A percentile compares a stretch with the other conserved stretches of the same genome.
These are phyloP conservation scores for Azolla pinnata DNA, from an alignment of 75 land plant genomes.

Conservation along the genomic window DNA sequence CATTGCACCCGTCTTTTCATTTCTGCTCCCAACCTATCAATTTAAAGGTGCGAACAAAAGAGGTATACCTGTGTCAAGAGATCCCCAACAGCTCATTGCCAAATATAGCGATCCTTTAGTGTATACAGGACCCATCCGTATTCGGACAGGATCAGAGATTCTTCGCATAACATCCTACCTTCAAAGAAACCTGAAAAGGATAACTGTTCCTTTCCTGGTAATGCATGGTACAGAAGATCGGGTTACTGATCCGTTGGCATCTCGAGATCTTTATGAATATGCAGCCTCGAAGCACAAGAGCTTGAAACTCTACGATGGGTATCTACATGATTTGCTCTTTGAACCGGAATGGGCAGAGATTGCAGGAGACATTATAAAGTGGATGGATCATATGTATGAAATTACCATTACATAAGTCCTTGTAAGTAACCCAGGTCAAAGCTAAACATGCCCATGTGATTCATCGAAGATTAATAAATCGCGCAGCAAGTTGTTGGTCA, in stretches of 20 bases:
- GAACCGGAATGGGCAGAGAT: conserved; percentile 77
- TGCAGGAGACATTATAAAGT: conserved; percentile 59
- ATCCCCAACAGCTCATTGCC: conserved; percentile 71
- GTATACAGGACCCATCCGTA: conserved; percentile 82
- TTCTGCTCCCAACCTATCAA: conserved; percentile 65
- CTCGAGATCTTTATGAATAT: conserved; percentile 50
- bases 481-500: no score
- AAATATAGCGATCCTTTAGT: conserved; percentile 94
- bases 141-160: conserved; percentile 88
- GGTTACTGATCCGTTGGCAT: conserved; percentile 81
- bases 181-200: conserved; percentile 46
- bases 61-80: conserved; percentile 77
- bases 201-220: conserved; percentile 72
- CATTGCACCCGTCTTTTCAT: conserved; percentile 77
- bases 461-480: no score
- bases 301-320: conserved; percentile 75
- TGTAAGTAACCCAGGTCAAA: no score
- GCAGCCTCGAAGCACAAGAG: conserved; percentile 59
- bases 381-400: conserved; percentile 61
- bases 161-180: conserved; percentile 62
- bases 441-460: no score
- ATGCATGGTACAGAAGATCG: conserved; percentile 87
- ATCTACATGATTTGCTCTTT: conserved; percentile 78
- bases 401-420: no score
- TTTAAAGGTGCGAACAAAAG: conserved; percentile 73